A percentile compares a stretch with the other conserved stretches of the same genome.
These are phyloP conservation scores for Eustoma russellianum DNA, from an alignment of 257 asterid species.

Conservation along the genomic window DNA sequence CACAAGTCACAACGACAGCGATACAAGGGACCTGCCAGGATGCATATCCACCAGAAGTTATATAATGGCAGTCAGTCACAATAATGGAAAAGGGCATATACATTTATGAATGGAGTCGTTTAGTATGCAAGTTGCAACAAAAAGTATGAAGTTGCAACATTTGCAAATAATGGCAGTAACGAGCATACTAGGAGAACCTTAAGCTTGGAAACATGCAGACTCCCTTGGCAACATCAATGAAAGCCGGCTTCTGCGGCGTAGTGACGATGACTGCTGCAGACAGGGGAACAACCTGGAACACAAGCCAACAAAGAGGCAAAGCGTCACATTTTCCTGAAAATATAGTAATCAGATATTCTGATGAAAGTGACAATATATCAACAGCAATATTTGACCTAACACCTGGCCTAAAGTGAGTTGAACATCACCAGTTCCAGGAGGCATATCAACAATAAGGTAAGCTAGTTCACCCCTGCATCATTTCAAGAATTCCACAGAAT, in stretches of 20 bases:
- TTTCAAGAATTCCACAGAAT: too few relatives aligned
- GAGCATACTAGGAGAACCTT: slow-evolving; percentile 40
- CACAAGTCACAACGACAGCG: slow-evolving; percentile 95
- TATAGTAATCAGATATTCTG: background rate
- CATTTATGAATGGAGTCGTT: too few relatives aligned
- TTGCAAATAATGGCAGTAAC: background rate
- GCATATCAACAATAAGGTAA: slow-evolving; percentile 93
- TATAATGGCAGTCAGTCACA: too few relatives aligned
- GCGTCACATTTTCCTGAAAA: background rate
- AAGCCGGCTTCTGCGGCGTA: slow-evolving; percentile 95
- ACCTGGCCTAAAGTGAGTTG: slow-evolving; percentile 98
- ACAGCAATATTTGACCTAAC: slow-evolving; percentile 17
- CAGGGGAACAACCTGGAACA: slow-evolving; percentile 81
- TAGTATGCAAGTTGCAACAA: too few relatives aligned
- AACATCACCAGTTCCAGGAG: slow-evolving; percentile 98
- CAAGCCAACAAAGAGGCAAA: slow-evolving; percentile 7
- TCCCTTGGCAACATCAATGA: slow-evolving; percentile 95
- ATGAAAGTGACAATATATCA: slow-evolving; percentile 1
- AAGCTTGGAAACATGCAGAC: slow-evolving; percentile 98
- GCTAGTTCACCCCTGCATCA: slow-evolving; percentile 88
- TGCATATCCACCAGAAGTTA: slow-evolving; percentile 5
- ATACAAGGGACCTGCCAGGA: slow-evolving; percentile 81
- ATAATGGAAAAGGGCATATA: too few relatives aligned
- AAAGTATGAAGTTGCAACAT: too few relatives aligned
- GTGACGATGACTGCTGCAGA: slow-evolving; percentile 98